Evolutionary conservation across 768 basidiomycete genomes (phyloP).

Genomic region (Antrodiella citrinella): DNA sequence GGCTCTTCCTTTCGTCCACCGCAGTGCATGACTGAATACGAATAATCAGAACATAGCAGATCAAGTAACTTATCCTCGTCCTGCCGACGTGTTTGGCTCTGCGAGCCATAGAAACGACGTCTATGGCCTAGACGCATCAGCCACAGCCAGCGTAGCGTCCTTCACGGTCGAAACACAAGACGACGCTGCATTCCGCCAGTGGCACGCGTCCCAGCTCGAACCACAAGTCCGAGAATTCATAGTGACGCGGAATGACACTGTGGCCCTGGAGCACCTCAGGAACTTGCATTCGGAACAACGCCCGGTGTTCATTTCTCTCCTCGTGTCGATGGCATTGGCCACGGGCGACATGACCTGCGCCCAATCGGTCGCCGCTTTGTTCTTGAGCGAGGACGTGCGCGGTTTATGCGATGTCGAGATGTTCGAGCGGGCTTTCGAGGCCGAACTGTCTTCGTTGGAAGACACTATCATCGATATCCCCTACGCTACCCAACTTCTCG

Average conservation of each 20-base stretch:
- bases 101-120: constrained; percentile 13
- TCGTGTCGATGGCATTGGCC: constrained; percentile 33
- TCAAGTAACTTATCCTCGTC: constrained; percentile 11
- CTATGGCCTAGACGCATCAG: constrained; percentile 13
- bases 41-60: constrained; percentile 18
- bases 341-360: constrained; percentile 33
- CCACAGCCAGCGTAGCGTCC: constrained; percentile 4
- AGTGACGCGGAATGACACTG: no score
- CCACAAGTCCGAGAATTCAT: no score
- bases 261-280: neutral
- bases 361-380: constrained; percentile 28
- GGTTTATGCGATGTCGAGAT: constrained; percentile 20
- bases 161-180: constrained; percentile 1
- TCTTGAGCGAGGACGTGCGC: constrained; percentile 27
- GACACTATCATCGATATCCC: constrained; percentile 43
- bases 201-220: neutral
- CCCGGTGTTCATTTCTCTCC: constrained; percentile 25
- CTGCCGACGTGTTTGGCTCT: constrained; percentile 19
- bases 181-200: neutral
- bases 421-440: constrained; percentile 28
- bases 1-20: no score
- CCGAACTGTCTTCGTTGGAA: constrained; percentile 30
- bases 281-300: constrained; percentile 20
- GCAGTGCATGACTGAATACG: no score
- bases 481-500: constrained; percentile 33